Evolutionary conservation across 2,329 filamentous ascomycete species (phyloP), one percentile per base, ranked within the genome.

Genomic region (Furcasterigmium sp.): DNA sequence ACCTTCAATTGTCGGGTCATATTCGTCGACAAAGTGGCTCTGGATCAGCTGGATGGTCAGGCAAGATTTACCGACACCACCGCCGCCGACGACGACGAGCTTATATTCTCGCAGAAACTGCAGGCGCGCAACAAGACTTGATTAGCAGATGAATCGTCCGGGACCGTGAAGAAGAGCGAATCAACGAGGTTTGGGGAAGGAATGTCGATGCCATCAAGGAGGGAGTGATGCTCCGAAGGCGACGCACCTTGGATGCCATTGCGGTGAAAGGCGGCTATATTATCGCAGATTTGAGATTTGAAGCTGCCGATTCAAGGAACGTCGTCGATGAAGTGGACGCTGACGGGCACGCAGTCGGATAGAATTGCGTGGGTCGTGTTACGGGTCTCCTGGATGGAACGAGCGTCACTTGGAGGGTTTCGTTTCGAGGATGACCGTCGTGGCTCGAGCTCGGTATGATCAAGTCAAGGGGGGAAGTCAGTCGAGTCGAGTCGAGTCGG

Each of bases 1-100:
- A 91, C 93, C 93, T 87, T 98, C 93, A 62, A 98, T 97, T 59
- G 93, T 98, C 45, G 93, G 93, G 69, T 98, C 93, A 69, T 98
- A 98, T 70, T 97, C 93, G 69, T 97, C 93, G 64, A 97, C 91
- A 74, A 98, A 98, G 68, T 98, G 93, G 68, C 86, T 91, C 72
- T 91, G 85, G 59, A 88, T 89, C 69, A 91, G 82, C 75, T 97
- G 93, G 62, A 98, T 97, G 46, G 93, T 97, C 76, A 98, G 80
- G 73, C 93, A 97, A 50, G 91, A 97, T 78, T 98, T 98, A 73
- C 93, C 93, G 53, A 98, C 93, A 68, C 93, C 93, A 78, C 93
- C 93, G 60, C 94, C 93, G 58, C 93, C 93, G 54, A 98, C 91
- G 50, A 97, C 93, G 49, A 98, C 93, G 71, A 95, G 72, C 73